Evolutionary conservation across 2,329 filamentous ascomycete genomes (phyloP), one percentile per base, ranked within the genome.

Genomic region (Penicillium sp.): DNA sequence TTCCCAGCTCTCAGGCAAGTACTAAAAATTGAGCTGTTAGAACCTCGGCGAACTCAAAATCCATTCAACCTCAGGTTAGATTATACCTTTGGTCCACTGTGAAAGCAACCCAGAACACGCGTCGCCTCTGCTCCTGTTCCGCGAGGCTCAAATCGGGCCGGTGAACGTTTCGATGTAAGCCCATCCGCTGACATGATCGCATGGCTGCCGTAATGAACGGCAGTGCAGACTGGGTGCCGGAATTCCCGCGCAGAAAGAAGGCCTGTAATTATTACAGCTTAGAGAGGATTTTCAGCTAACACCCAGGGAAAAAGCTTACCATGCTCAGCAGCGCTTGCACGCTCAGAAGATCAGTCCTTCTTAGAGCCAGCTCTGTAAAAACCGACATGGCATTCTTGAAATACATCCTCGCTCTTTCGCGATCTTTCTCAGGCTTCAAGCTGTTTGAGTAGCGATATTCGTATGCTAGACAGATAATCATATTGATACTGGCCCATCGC

Each of bases 401-500:
- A 67, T 96, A 94, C 2, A 85, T 86, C 89, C 92, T 96, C 0
- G 91, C 91, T 69, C 92, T 94, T 43, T 92, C 85, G 54, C 96
- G 91, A 66, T 97, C 91, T 54, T 94, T 91, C 61, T 88, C 84
- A 0, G 90, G 86, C 0, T 95, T 90, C 7, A 94, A 79, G 65
- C 94, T 92, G 74, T 90, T 94, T 86, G 96, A 95, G 17, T 95
- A 90, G 5, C 92, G 86, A 65, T 96, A 80, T 37, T 93, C 85
- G 66, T 96, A 91, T 6, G 92, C 89, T 62, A 97, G 90, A 21
- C 91, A 92, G 48, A 97, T 76, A 1, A 89, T 89, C 54, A 95
- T 88, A 62, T 97, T 97, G 62, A 97, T 80, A 73, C 90, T 94
- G 5, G 93, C 93, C 92, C 93, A 97, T 89, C 92, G 96, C 7